phyloP scores from a whole-genome alignment of 495 filamentous ascomycete species.

The Trypethelium eluteriae region DNA sequence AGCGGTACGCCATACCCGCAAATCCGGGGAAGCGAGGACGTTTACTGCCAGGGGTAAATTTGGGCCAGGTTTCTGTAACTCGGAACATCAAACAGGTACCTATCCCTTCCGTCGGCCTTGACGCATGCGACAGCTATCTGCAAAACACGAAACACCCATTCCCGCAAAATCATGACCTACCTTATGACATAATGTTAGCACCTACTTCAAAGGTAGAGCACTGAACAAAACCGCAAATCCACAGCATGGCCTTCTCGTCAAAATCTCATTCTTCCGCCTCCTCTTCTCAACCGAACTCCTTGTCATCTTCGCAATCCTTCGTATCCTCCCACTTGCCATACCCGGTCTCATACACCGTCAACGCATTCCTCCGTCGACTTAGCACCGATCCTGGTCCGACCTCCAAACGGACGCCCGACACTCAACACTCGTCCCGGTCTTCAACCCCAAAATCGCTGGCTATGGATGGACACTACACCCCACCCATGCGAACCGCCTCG shows the following conservation, averaged over 20 bases:
- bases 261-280: conserved; percentile 20
- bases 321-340: conserved; percentile 34
- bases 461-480: conserved; percentile 30
- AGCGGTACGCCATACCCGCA: conserved; percentile 4
- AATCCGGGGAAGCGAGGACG: conserved; percentile 1
- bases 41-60: neutral
- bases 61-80: neutral
- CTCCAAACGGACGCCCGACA: conserved; percentile 20
- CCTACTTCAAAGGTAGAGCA: neutral
- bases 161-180: neutral
- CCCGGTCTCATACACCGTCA: conserved; percentile 33
- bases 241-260: conserved; percentile 22
- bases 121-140: neutral
- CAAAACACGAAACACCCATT: neutral
- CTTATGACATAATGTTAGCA: conserved; percentile 5
- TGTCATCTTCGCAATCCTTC: conserved; percentile 21
- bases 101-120: neutral
- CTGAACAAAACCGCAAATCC: neutral
- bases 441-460: conserved; percentile 1
- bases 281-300: conserved; percentile 16
- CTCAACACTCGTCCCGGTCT: conserved; percentile 6
- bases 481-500: conserved; percentile 32
- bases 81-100: neutral
- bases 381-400: conserved; percentile 29
- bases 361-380: conserved; percentile 34